Evolutionary conservation across 1,284 basidiomycete species (phyloP).

Genomic region (Cystobasidium pallidum): DNA sequence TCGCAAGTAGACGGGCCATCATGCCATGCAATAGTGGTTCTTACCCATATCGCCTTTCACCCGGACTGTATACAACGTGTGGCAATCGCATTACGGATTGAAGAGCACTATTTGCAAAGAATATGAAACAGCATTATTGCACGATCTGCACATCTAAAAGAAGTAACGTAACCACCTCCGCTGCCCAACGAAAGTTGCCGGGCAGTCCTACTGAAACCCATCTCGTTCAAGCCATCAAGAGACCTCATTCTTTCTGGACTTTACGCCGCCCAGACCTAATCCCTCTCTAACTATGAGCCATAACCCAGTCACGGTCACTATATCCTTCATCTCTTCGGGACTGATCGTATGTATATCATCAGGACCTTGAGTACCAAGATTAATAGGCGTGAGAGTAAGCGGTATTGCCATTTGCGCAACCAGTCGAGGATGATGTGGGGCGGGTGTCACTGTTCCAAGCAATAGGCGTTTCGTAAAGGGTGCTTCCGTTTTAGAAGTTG

Average conservation of each 20-base stretch:
- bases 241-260: constrained; percentile 70
- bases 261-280: constrained; percentile 83
- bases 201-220: too few species aligned
- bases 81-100: background rate
- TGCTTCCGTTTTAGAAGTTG: constrained; percentile 59
- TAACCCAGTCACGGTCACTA: constrained; percentile 81
- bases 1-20: too few species aligned
- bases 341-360: constrained; percentile 60
- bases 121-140: background rate
- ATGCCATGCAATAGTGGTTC: too few species aligned
- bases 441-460: constrained; percentile 77
- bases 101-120: background rate
- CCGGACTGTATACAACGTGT: background rate
- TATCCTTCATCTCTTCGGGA: constrained; percentile 92
- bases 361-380: constrained; percentile 46
- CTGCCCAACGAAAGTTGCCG: too few species aligned
- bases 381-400: constrained; percentile 76
- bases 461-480: constrained; percentile 64
- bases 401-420: constrained; percentile 88
- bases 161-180: too few species aligned
- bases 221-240: constrained; percentile 16
- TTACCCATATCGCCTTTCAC: background rate
- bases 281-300: constrained; percentile 91
- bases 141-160: background rate
- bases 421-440: constrained; percentile 94